Percentiles rank a stretch among this genome's conserved stretches.
phyloP scores from a whole-genome alignment of 768 basidiomycete species.

The Royoungia palumana region DNA sequence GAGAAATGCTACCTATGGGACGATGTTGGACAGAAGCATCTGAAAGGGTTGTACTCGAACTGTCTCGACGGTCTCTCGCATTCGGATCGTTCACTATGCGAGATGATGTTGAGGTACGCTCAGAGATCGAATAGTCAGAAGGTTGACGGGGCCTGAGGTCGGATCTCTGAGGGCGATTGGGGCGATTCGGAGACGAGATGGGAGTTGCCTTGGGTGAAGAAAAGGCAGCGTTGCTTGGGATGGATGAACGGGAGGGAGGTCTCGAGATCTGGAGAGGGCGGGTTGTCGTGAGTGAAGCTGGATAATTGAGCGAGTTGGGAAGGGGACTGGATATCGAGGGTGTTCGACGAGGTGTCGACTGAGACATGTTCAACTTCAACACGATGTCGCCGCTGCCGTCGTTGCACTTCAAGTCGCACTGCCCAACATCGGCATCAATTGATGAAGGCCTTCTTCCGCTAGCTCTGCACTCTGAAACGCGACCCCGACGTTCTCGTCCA shows the following conservation, averaged over 20 bases:
- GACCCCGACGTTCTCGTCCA: conserved; percentile 37
- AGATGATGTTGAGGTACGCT: conserved; percentile 47
- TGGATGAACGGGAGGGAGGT: conserved; percentile 50
- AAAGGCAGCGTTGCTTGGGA: conserved; percentile 43
- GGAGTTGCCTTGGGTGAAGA: conserved; percentile 38
- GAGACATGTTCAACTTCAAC: conserved; percentile 40
- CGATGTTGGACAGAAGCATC: conserved; percentile 39
- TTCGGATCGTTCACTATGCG: conserved; percentile 28
- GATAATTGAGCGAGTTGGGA: conserved; percentile 30
- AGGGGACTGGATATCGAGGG: conserved; percentile 43
- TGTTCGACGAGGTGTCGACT: conserved; percentile 40
- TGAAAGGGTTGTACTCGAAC: conserved; percentile 46
- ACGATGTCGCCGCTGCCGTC: conserved; percentile 40
- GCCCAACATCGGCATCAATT: no score
- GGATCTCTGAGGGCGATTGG: conserved; percentile 64
- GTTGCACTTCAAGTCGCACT: conserved; percentile 3
- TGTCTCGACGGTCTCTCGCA: conserved; percentile 44
- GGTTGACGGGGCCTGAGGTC: conserved; percentile 54
- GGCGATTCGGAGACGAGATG: conserved; percentile 46
- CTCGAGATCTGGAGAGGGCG: conserved; percentile 63
- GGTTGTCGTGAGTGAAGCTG: conserved; percentile 38
- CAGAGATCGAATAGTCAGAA: conserved; percentile 52
- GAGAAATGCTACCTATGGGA: conserved; percentile 26
- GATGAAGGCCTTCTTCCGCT: no score
- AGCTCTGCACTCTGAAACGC: conserved; percentile 5